Conservation (phyloP, 306 rosid genomes). For the Glycine tomentella region DNA sequence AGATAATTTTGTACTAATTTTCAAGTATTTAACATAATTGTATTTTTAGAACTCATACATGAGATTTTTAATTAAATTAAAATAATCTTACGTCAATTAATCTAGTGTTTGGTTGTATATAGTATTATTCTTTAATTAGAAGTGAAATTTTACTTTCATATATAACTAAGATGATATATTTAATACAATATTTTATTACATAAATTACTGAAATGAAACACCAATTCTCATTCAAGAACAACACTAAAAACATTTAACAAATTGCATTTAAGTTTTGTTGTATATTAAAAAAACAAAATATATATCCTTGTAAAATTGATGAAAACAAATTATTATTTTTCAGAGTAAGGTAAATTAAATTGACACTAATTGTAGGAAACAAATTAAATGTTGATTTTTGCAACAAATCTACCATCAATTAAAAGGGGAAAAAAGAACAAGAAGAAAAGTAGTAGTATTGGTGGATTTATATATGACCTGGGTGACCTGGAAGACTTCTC, state of each 20-base stretch:
- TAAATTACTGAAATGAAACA: neutral
- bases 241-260: neutral
- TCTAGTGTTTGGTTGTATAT: too few relatives aligned
- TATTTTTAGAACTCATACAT: too few relatives aligned
- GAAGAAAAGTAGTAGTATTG: neutral
- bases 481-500: constrained; percentile 86
- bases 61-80: too few relatives aligned
- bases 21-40: too few relatives aligned
- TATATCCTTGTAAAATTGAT: too few relatives aligned
- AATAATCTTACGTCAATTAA: too few relatives aligned
- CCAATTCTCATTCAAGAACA: neutral
- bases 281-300: too few relatives aligned
- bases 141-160: neutral
- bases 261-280: neutral
- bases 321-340: too few relatives aligned
- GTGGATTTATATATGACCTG: constrained; percentile 60
- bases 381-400: neutral
- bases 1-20: too few relatives aligned
- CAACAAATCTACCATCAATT: constrained; percentile 3
- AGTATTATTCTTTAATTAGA: neutral
- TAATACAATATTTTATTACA: neutral
- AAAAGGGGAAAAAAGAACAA: neutral
- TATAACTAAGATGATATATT: neutral
- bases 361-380: neutral
- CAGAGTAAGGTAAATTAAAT: neutral